Base-by-base conservation (phyloP, 2,329 filamentous ascomycete species). In the Alternaria postmessia region DNA sequence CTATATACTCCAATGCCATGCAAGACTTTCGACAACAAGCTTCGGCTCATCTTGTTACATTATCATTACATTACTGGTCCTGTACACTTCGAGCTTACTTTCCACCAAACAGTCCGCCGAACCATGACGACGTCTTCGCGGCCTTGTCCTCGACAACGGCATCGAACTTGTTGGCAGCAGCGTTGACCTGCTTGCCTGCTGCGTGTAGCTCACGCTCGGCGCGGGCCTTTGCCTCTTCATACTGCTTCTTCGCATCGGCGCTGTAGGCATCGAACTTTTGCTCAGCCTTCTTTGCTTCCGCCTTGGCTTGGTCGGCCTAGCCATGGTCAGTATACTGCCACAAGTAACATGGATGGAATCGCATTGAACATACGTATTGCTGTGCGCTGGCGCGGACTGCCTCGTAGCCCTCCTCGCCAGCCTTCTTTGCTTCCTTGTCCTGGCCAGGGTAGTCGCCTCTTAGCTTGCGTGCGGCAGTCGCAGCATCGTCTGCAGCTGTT, bases 51-150 rank as follows among this genome's bases (percentile, higher is more conserved):
- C 41, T 51, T 42, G 11, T 28, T 47, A 16, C 44, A 47, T 51
- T 44, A 51, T 47, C 41, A 28, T 47, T 57, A 52, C 53, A 57
- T 39, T 16, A 57, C 51, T 20, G 46, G 26, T 32, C 26, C 32
- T 49, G 20, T 43, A 12, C 30, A 30, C 16, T 44, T 38, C 41
- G 41, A 46, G 46, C 42, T n/a, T 46, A 42, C 36, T 57, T 66
- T 76, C 93, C 90, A 74, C 93, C 90, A 74, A 97, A 96, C 94
- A 93, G 97, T 77, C 91, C 87, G 42, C 90, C 91, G 71, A 96
- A 80, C 65, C 91, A 90, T 72, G 88, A 87, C 88, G 97, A 97
- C 44, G 93, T 91, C 83, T 97, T 91, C 52, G 88, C 81, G 4
- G 93, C 88, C 67, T 89, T 88, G 67, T 91, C 84, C 83, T 94